Evolutionary conservation across 306 rosid genomes (phyloP).

Genomic region (Elaeagnus macrophylla): DNA sequence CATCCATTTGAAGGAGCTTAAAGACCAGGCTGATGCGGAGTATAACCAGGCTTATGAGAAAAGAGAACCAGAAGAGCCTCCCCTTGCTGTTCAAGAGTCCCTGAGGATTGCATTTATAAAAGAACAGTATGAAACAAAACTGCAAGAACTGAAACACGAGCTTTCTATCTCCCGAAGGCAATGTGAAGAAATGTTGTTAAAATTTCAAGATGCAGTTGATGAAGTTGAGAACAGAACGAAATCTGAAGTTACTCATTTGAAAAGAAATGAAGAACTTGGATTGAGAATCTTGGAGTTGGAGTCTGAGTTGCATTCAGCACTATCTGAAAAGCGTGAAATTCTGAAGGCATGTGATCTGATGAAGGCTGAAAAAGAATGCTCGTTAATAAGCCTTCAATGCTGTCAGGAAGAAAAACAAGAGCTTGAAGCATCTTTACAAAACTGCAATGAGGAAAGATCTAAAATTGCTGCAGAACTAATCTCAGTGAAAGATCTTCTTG

Average conservation of each 20-base stretch:
- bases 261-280: conserved; percentile 76
- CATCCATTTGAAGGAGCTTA: conserved; percentile 86
- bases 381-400: conserved; percentile 81
- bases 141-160: conserved; percentile 83
- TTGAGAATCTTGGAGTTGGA: conserved; percentile 78
- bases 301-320: conserved; percentile 57
- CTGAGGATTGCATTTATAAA: conserved; percentile 92
- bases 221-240: conserved; percentile 69
- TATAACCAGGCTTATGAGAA: conserved; percentile 50
- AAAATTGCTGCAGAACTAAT: conserved; percentile 54
- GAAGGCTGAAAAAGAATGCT: conserved; percentile 96
- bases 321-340: conserved; percentile 82
- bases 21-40: conserved; percentile 81
- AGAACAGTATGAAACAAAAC: conserved; percentile 89
- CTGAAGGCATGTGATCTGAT: conserved; percentile 65
- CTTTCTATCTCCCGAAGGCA: conserved; percentile 79
- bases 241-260: conserved; percentile 61
- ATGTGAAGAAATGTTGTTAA: conserved; percentile 84
- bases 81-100: conserved; percentile 69
- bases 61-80: conserved; percentile 69
- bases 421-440: conserved; percentile 68
- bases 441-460: conserved; percentile 67
- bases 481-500: conserved; percentile 40
- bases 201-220: conserved; percentile 74
- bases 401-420: conserved; percentile 90